Base-by-base conservation (phyloP, 164 flowering plant species). In the Magnolia officinalis region DNA sequence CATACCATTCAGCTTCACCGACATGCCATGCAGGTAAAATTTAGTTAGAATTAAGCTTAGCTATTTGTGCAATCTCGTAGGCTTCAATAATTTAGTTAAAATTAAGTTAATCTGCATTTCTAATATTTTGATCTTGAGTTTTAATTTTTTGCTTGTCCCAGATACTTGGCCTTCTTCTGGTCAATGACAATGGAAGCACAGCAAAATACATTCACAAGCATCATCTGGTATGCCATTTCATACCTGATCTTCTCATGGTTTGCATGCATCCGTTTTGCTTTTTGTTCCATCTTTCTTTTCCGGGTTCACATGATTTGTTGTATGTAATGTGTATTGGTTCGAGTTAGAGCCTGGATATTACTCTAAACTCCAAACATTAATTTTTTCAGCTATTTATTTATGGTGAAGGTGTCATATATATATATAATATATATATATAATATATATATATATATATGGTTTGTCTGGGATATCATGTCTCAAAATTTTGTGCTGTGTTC, bases 121-220 rank as follows among this genome's bases (percentile, higher is more conserved):
- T 55, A 55, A 55, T 55, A 55, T 55, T 55, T 55, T 55, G 18
- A 55, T 55, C 18, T 55, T 11, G 61, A 11, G 10, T 65, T 24
- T 65, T 65, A 2, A 50, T 23, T 64, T 68, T 26, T 65, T 67
- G 51, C 50, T 52, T 75, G 29, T 23, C 71, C 19, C 92, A 96
- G 99, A 93, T 96, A 76, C 94, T 96, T 79, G 89, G 96, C 80
- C 98, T 96, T 84, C 97, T 96, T 82, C 80, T 96, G 87, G 96
- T 79, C 59, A 94, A 89, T 91, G 98, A 96, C 87, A 94, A 85
- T 91, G 99, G 99, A n/a, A 90, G 96, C 87, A 92, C 98, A 2
- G 90, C 98, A 76, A 93, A 85, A 84, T 96, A 94, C 75, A 92
- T 96, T 59, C 92, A 81, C 79, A 92, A 85, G 81, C 97, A 96